A percentile compares a stretch with the other conserved stretches of the same genome.
Conservation (phyloP, 2,329 filamentous ascomycete species). For the Plenodomus lindquistii region DNA sequence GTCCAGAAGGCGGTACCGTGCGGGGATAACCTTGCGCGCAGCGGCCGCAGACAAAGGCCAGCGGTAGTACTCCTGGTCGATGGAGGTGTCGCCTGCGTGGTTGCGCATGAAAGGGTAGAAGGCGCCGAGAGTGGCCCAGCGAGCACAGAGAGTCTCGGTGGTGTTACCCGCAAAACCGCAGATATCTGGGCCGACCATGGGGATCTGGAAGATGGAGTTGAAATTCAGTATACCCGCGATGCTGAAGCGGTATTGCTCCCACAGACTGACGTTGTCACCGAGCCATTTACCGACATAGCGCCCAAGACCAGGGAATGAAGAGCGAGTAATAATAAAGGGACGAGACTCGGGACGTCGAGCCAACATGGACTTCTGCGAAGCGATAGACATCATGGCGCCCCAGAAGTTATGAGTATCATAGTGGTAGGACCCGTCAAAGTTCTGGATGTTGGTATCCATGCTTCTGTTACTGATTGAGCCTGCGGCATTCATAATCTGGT, state of each 20-base stretch:
- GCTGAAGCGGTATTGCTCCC: constrained; percentile 49
- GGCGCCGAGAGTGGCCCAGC: constrained; percentile 74
- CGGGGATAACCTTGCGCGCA: constrained; percentile 68
- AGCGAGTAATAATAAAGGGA: constrained; percentile 73
- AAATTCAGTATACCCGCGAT: constrained; percentile 50
- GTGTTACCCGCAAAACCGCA: constrained; percentile 74
- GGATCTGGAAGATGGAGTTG: constrained; percentile 50
- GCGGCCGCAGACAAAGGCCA: constrained; percentile 60
- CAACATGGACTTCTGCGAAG: constrained; percentile 69
- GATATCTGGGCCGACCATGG: constrained; percentile 62
- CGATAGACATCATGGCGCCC: constrained; percentile 72
- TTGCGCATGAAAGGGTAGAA: constrained; percentile 77
- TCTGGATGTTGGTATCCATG: constrained; percentile 68
- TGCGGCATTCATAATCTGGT: constrained; percentile 63
- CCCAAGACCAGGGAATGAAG: constrained; percentile 75
- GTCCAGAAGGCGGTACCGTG: constrained; percentile 73
- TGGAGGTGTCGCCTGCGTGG: constrained; percentile 61
- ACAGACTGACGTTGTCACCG: constrained; percentile 55
- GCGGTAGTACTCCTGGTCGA: constrained; percentile 65
- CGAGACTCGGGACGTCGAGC: constrained; percentile 64
- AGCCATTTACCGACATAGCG: constrained; percentile 62
- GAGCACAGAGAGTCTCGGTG: constrained; percentile 69
- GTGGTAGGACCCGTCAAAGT: constrained; percentile 67
- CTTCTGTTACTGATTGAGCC: constrained; percentile 53
- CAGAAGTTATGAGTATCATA: constrained; percentile 80